phyloP scores from a whole-genome alignment of 768 basidiomycete species.

The Leccinum olivaceopallidum region DNA sequence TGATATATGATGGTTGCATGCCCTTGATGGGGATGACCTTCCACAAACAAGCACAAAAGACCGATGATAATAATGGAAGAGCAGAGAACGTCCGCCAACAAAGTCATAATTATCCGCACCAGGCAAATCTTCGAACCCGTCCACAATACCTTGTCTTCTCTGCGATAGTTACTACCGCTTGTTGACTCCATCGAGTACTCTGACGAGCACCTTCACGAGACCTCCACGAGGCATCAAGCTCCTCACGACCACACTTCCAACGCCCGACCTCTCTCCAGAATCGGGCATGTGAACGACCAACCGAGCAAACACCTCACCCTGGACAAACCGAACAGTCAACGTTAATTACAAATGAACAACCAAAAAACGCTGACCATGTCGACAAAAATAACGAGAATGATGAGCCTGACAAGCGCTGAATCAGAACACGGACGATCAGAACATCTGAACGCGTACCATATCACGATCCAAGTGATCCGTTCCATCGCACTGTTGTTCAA shows the following conservation, averaged over 20 bases:
- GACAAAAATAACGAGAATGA: slow-evolving; percentile 86
- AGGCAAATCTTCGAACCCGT: not conserved
- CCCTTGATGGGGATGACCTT: not conserved
- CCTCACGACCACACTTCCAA: slow-evolving; percentile 6
- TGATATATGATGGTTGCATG: not conserved
- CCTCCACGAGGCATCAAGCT: slow-evolving; percentile 28
- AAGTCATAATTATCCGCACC: not conserved
- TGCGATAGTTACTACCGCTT: not conserved
- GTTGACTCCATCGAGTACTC: slow-evolving; percentile 18
- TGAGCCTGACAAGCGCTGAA: slow-evolving; percentile 60
- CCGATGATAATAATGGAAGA: not conserved
- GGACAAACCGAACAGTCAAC: not conserved
- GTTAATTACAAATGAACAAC: too few relatives aligned
- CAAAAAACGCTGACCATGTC: slow-evolving; percentile 58
- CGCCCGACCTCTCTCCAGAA: slow-evolving; percentile 2
- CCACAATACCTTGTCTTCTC: not conserved
- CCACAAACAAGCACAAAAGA: not conserved
- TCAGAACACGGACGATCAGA: slow-evolving; percentile 40
- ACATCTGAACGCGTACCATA: slow-evolving; percentile 49
- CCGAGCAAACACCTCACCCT: slow-evolving; percentile 85
- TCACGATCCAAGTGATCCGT: slow-evolving; percentile 81
- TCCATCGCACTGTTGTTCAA: slow-evolving; percentile 89
- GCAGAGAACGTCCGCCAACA: not conserved
- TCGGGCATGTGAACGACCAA: slow-evolving; percentile 54
- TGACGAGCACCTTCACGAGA: slow-evolving; percentile 22